A percentile compares a stretch with the other conserved stretches of the same genome.
phyloP scores from a whole-genome alignment of 2,329 filamentous ascomycete genomes.

The Talaromyces sp. region DNA sequence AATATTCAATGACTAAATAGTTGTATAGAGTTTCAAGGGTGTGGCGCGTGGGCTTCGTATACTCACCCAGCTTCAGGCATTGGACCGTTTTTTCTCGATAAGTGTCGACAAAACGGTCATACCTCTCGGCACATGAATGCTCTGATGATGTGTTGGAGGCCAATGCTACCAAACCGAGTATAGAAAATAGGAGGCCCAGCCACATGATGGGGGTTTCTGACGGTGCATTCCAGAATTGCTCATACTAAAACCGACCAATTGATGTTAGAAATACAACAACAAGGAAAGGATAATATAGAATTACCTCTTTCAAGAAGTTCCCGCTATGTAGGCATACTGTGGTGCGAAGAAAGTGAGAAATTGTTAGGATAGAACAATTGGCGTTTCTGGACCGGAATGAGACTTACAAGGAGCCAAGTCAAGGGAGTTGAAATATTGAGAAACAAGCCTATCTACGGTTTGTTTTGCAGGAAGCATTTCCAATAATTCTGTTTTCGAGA shows the following conservation, averaged over 20 bases:
- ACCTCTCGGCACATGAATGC: not conserved
- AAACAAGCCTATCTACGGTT: not conserved
- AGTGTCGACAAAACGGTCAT: not conserved
- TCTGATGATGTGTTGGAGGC: not conserved
- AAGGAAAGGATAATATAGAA: not conserved
- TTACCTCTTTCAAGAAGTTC: not conserved
- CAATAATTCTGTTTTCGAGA: not conserved
- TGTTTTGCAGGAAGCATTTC: not conserved
- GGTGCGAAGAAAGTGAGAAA: not conserved
- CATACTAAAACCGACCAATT: not conserved
- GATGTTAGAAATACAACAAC: not conserved
- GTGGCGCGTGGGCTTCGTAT: not conserved
- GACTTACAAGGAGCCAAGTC: slow-evolving; percentile 2
- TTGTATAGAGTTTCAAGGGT: not conserved
- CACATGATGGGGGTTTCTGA: not conserved
- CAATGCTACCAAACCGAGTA: not conserved
- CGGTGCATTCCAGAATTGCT: not conserved
- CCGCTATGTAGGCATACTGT: not conserved
- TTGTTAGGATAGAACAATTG: not conserved
- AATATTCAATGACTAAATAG: not conserved
- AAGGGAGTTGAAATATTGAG: not conserved
- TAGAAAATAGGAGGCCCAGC: not conserved
- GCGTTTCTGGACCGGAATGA: not conserved
- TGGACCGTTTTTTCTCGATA: not conserved
- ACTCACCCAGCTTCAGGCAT: not conserved